Base-by-base conservation (phyloP, 2,329 filamentous ascomycete genomes). In the Cladophialophora yegresii region DNA sequence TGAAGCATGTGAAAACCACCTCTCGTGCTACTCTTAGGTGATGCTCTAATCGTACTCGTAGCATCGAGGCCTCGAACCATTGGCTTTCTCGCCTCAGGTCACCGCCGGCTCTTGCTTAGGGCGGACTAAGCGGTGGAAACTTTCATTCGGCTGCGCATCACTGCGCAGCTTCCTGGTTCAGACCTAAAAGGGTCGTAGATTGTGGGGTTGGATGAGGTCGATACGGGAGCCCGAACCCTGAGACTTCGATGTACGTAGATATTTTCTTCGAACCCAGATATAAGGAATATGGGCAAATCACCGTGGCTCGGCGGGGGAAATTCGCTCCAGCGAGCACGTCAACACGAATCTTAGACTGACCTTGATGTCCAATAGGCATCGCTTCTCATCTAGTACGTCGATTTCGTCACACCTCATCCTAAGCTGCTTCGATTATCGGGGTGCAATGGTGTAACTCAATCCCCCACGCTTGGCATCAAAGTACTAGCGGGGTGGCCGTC, bases 391-490 rank as follows among this genome's bases (percentile, higher is more conserved):
- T 28, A 12, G 10, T 10, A 13, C 22, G 2, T 23, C 26, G 13
- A n/a, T 5, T 23, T 12, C 22, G 26, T 51, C 26, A 23, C 22
- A 28, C 47, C 22, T 51, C 12, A 23, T 7, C 26, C 26, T 28
- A 3, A 51, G 26, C 5, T 13, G 20, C 10, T 51, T 51, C 22
- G 36, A 43, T 20, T 43, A 6, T 43, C 16, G 7, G 36, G 36
- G 36, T 20, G 36, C 16, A 16, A n/a, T 43, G 36, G 36, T 43
- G 36, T 43, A 43, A n/a, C 36, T n/a, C 10, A 16, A n/a, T n/a
- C 36, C 36, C 51, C 51, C 51, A 54, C 51, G 51, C 28, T 54
- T 54, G 23, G 51, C 36, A 20, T 54, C 16, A 8, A 32, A 20
- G 51, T 54, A n/a, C n/a, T n/a, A 13, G 51, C 51, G 51, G 51